These are phyloP conservation scores for Hymenoscyphus linearis DNA, from an alignment of 2,329 filamentous ascomycete genomes.

Conservation along the genomic window DNA sequence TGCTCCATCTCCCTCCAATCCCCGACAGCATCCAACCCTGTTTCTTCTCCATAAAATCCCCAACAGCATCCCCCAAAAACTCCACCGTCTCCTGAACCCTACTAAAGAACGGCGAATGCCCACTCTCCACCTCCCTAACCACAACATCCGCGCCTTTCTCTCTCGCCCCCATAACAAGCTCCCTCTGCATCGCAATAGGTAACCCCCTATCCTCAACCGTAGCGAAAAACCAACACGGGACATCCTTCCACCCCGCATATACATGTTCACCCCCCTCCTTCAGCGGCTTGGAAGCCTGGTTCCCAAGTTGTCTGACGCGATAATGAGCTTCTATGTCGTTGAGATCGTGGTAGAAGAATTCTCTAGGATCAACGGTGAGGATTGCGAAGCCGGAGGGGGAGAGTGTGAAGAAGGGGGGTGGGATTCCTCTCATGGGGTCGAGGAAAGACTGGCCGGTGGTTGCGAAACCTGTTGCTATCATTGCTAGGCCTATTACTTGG, in stretches of 20 bases:
- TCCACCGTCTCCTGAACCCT: conserved; percentile 33
- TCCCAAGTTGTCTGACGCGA: conserved; percentile 35
- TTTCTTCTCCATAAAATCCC: conserved; percentile 20
- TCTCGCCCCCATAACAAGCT: conserved; percentile 35
- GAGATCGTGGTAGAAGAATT: conserved; percentile 43
- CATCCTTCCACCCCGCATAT: conserved; percentile 29
- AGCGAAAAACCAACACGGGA: conserved; percentile 34
- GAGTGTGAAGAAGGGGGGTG: conserved; percentile 35
- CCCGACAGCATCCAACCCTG: too few species aligned
- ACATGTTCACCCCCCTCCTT: conserved; percentile 35
- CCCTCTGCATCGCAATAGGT: conserved; percentile 34
- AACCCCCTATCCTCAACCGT: conserved; percentile 36
- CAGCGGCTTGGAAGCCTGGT: conserved; percentile 37
- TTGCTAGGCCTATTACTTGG: conserved; percentile 35
- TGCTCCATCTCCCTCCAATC: too few species aligned
- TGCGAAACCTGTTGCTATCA: conserved; percentile 37
- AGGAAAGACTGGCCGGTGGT: conserved; percentile 34
- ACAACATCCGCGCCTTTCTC: conserved; percentile 32
- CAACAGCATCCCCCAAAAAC: conserved; percentile 36
- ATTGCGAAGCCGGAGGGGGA: conserved; percentile 36
- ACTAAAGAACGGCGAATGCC: conserved; percentile 42
- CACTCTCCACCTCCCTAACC: conserved; percentile 35
- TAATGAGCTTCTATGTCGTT: conserved; percentile 35
- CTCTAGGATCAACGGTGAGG: conserved; percentile 29
- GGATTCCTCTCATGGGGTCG: conserved; percentile 34